A percentile compares a stretch with the other conserved stretches of the same genome.
Conservation (phyloP, 169 alveolate species). For the Plasmodium chabaudi region DNA sequence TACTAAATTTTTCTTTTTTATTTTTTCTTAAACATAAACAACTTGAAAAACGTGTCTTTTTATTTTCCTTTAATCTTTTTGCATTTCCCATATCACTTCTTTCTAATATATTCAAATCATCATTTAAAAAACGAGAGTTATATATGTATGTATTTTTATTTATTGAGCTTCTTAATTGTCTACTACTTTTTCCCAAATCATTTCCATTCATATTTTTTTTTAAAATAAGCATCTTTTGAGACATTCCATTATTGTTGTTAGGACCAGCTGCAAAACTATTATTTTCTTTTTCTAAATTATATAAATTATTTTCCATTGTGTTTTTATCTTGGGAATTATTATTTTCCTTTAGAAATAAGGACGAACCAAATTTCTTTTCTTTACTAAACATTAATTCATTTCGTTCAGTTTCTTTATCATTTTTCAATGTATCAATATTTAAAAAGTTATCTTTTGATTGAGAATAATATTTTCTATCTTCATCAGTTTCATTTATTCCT, state of each 20-base stretch:
- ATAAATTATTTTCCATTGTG: background rate
- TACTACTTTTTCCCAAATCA: slow-evolving; percentile 11
- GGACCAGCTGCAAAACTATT: background rate
- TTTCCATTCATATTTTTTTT: background rate
- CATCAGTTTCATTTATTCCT: background rate
- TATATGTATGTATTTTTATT: slow-evolving; percentile 22
- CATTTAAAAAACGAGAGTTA: slow-evolving; percentile 57
- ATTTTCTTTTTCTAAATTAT: background rate
- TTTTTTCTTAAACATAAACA: slow-evolving; percentile 33
- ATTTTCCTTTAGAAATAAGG: background rate
- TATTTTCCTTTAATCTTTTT: slow-evolving; percentile 35
- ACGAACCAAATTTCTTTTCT: background rate
- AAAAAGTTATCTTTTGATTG: background rate
- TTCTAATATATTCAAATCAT: slow-evolving; percentile 55
- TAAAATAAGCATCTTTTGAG: background rate
- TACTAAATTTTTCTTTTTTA: slow-evolving; percentile 49
- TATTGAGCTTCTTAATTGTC: slow-evolving; percentile 15
- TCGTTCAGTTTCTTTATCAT: background rate
- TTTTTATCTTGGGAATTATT: background rate
- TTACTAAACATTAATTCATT: background rate
- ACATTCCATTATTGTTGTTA: background rate
- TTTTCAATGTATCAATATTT: background rate
- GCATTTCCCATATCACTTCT: slow-evolving; percentile 72
- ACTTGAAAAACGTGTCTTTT: background rate
- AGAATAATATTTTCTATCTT: background rate